Evolutionary conservation across 805 yeast species (phyloP), one percentile per base, ranked within the genome.

Genomic region (Ogataea ganodermae): DNA sequence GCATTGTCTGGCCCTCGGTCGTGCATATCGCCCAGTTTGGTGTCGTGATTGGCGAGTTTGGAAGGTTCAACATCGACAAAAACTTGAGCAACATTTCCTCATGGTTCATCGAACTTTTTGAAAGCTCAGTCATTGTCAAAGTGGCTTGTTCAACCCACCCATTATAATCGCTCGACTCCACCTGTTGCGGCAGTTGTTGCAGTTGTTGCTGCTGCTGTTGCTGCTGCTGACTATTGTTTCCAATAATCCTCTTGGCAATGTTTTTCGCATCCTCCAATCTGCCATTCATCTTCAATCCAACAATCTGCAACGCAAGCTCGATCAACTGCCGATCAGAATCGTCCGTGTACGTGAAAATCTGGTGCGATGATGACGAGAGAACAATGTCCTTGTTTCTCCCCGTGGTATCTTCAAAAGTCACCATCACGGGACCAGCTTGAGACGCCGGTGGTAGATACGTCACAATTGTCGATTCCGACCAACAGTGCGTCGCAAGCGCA

Each of bases 261-360:
- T 89, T 90, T 56, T 88, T 81, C 1, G 98, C 97, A 67, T 92
- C 97, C 62, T 94, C 98, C 48, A 94, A 72, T 60, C 85, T 84
- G 49, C 98, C 99, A 62, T 89, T 91, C 97, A 92, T 90, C 69
- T 92, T 92, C 67, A 91, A 74, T 1, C 99, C 99, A 33, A 94
- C 97, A 58, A 94, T 94, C 63, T 94, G 98, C 58, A 94, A 74
- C 1, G 99, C 99, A 53, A 94, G 74, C 69, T 94, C 99, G 62
- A 92, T 88, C 63, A 94, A 76, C 67, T 92, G 97, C 55, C 94
- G 79, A 67, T 94, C 99, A 8, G 97, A 87, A 63, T 94, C 99
- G 69, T 94, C 97, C 37, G 89, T 78, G 61, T 94, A 94, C 0
- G 98, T 90, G 67, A 94, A 94, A 1, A 88, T 75, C 60, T 81